phyloP scores from a whole-genome alignment of 2,329 filamentous ascomycete species.

The Penicillium sp. region DNA sequence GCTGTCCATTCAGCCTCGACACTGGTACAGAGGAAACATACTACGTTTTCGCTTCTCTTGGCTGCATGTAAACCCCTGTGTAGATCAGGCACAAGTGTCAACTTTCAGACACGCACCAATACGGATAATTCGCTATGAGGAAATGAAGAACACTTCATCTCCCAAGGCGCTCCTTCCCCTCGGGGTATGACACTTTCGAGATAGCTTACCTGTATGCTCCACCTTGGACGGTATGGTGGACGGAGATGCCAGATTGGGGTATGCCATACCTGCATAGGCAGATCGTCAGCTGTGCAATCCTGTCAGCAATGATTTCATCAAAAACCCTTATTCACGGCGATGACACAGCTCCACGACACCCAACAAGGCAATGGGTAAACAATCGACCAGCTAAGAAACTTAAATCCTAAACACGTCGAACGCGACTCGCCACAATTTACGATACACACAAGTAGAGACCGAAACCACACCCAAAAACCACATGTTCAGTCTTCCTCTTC shows the following conservation, averaged over 20 bases:
- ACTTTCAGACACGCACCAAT: neutral
- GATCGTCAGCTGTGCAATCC: neutral
- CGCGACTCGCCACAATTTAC: constrained; percentile 3
- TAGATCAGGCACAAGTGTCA: constrained; percentile 10
- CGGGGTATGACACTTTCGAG: neutral
- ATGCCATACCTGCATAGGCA: neutral
- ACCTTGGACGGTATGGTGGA: neutral
- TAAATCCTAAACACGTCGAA: constrained; percentile 6
- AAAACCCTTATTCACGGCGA: neutral
- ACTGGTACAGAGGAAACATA: neutral
- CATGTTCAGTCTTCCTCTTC: constrained; percentile 8
- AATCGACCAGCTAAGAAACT: neutral
- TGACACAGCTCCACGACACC: neutral
- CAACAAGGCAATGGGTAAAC: constrained; percentile 3
- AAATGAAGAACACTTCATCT: neutral
- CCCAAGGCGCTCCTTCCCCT: neutral
- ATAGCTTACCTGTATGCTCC: neutral
- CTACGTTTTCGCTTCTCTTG: constrained; percentile 10
- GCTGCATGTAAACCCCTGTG: constrained; percentile 21
- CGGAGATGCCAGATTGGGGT: neutral
- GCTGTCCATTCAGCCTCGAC: neutral
- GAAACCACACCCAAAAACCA: neutral
- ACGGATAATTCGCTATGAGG: neutral
- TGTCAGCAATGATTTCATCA: neutral
- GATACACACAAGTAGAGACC: neutral